Percentiles rank a stretch among this genome's conserved stretches.
Conservation (phyloP, 2,329 filamentous ascomycete species). For the Furcasterigmium sp. region DNA sequence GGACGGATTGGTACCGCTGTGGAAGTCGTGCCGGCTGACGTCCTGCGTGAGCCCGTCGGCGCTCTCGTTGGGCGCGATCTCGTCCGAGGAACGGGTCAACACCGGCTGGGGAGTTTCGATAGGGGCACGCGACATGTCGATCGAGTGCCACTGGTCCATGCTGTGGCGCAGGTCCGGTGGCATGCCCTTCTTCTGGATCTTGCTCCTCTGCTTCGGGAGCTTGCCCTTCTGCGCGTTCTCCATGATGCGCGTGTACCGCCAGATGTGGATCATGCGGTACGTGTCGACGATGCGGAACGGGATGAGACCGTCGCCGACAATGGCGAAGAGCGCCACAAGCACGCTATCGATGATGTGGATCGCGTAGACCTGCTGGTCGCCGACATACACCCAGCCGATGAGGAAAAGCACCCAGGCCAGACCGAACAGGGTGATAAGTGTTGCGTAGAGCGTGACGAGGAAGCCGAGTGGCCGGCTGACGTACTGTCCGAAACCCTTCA, state of each 20-base stretch:
- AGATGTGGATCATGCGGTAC: slow-evolving; percentile 82
- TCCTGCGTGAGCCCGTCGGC: slow-evolving; percentile 36
- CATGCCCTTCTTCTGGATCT: neutral
- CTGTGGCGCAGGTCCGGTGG: slow-evolving; percentile 60
- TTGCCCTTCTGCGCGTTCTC: slow-evolving; percentile 42
- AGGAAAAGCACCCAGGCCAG: slow-evolving; percentile 73
- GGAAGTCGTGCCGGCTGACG: slow-evolving; percentile 20
- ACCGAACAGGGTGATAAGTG: slow-evolving; percentile 71
- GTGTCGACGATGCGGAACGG: slow-evolving; percentile 78
- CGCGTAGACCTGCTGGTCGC: slow-evolving; percentile 62
- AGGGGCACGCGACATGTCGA: neutral
- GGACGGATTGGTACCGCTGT: neutral
- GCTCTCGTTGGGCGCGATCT: slow-evolving; percentile 3
- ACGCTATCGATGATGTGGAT: slow-evolving; percentile 68
- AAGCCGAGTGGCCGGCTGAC: slow-evolving; percentile 72
- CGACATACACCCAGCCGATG: slow-evolving; percentile 85
- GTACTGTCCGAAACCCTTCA: slow-evolving; percentile 80
- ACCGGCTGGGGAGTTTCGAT: neutral
- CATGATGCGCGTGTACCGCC: slow-evolving; percentile 50
- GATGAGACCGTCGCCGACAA: slow-evolving; percentile 65
- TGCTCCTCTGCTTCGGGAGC: slow-evolving; percentile 30
- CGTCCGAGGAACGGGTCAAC: neutral
- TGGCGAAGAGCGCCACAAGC: slow-evolving; percentile 63
- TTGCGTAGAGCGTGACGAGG: slow-evolving; percentile 78
- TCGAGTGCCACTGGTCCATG: slow-evolving; percentile 42